Evolutionary conservation across 371 early-diverging fungal genomes (phyloP), one percentile per base, ranked within the genome.

Genomic region (Haplosporangium sp.): DNA sequence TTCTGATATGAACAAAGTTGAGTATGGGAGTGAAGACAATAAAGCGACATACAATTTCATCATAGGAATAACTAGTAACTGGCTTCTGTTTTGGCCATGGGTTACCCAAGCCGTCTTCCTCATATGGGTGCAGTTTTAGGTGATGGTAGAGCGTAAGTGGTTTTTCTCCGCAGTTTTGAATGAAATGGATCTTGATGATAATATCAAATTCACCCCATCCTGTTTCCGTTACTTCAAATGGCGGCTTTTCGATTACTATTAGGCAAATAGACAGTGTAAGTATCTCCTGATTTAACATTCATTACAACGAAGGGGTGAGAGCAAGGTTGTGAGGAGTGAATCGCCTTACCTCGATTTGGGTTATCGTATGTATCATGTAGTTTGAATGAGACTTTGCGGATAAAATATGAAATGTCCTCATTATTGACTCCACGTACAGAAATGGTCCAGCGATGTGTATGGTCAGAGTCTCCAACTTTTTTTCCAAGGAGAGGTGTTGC

Each of bases 181-280:
- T 90, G 76, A 97, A 95, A 71, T 91, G 89, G 42, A 99, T 91
- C 83, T 95, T 95, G 77, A 99, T 97, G 59, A 91, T 88, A 45
- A 98, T 94, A 58, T 97, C 98, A 82, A 99, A 99, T 86, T 99
- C 99, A 75, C 99, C 99, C 99, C 99, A 99, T 34, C 97, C 99
- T 10, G 96, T 96, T 83, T 99, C 98, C 56, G 88, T 87, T 15
- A 98, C 90, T 81, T 98, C 97, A 75, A 94, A 99, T 0, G 99
- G 99, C 15, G 93, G 92, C 47, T 92, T 88, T 62, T 94, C 94
- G 39, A 95, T 79, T 38, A 88, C 93, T 94, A 73, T 4, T 59
- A 15, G 34, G 48, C 10, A 15, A 17, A 48, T 48, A 15, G 48
- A 17, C 10, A 27, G 27, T 27, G 1, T 27, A 27, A 27, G 27